Evolutionary conservation across 257 asterid species (phyloP), one percentile per base, ranked within the genome.

Genomic region (Solanum appendiculatum): DNA sequence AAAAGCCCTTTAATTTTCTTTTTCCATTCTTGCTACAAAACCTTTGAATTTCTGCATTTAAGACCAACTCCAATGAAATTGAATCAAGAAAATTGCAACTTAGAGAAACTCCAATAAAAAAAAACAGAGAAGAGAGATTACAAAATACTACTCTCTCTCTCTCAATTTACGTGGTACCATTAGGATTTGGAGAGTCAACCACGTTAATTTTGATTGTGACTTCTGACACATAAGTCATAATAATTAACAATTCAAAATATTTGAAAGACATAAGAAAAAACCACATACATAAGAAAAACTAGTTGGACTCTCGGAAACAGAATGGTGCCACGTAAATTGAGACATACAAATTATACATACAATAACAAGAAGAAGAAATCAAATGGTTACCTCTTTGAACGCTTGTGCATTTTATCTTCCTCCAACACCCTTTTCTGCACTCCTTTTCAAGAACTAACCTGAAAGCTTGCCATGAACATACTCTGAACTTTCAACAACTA

Each of bases 371-470:
- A 33, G 27, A 58, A 36, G 15, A 88, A 91, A 86, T 75, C 56
- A 31, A 84, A 63, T 51, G 69, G 58, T 14, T 88, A 96, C 98
- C 98, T 95, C 89, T 91, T 92, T 14, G 98, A 94, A 74, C 94
- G 98, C 87, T 90, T 91, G 92, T 81, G 93, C 86, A 89, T 86
- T 69, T 75, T 90, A 86, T 89, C 90, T 87, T 89, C 88, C 86
- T 93, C 89, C 60, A 87, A 89, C 93, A 51, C 90, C 90, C 93
- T 39, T 64, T 37, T 63, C 39, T n/a, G n/a, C n/a, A n/a, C n/a
- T n/a, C n/a, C n/a, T n/a, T 64, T 37, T 63, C 39, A 44, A 27
- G 78, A 48, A 85, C 27, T 56, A 85, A 31, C 87, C 58, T 27
- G 40, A 29, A 44, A 68, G 20, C 33, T 33, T 37, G 33, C 33